Evolutionary conservation across 495 filamentous ascomycete species (phyloP).

Genomic region (Astrothelium macrocarpum): DNA sequence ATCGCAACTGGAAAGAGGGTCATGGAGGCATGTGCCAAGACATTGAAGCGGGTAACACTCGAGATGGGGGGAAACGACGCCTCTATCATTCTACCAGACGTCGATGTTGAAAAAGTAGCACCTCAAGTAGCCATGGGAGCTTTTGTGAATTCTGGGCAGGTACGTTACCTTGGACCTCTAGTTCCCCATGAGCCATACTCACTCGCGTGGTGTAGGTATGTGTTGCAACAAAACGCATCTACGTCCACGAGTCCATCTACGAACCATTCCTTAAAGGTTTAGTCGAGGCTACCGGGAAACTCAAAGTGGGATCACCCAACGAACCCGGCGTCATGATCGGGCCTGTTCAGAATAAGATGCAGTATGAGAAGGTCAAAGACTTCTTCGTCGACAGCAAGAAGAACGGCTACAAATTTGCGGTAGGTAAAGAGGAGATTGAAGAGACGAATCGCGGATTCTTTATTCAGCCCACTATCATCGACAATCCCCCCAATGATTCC

Average conservation of each 20-base stretch:
- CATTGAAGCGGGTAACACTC: constrained; percentile 38
- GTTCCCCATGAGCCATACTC: neutral
- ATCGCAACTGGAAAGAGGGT: constrained; percentile 29
- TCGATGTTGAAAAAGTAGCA: constrained; percentile 51
- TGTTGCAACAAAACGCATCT: constrained; percentile 55
- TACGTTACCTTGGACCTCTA: neutral
- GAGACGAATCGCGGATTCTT: constrained; percentile 38
- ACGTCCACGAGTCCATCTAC: constrained; percentile 60
- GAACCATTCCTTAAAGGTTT: constrained; percentile 48
- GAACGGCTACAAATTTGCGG: constrained; percentile 35
- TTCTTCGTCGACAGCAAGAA: constrained; percentile 37
- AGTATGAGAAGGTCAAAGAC: constrained; percentile 37
- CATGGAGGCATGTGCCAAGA: constrained; percentile 24
- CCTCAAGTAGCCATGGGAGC: constrained; percentile 45
- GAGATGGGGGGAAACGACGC: constrained; percentile 63
- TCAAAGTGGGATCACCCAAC: constrained; percentile 29
- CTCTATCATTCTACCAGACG: constrained; percentile 54
- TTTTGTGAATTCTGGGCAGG: constrained; percentile 53
- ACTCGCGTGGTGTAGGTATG: constrained; percentile 31
- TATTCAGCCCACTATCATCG: constrained; percentile 48
- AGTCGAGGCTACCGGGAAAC: constrained; percentile 44
- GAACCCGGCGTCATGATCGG: constrained; percentile 30
- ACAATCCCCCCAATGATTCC: constrained; percentile 47
- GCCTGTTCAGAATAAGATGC: constrained; percentile 47
- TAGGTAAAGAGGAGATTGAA: constrained; percentile 33